Evolutionary conservation across 139 green algal genomes (phyloP).

Genomic region (Closterium sp.): DNA sequence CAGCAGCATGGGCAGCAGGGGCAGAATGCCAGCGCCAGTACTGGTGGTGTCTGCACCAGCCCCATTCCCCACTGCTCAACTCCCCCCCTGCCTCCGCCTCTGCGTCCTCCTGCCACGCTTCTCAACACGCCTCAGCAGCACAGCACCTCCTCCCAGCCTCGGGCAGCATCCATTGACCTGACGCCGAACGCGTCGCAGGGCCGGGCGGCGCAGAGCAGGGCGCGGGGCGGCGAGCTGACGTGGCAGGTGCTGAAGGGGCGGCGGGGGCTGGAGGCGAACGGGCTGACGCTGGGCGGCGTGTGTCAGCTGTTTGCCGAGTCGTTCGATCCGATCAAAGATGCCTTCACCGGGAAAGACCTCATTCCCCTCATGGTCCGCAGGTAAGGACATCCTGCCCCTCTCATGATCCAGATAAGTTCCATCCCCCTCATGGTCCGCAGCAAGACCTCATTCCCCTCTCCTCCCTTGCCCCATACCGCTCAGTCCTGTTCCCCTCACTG

Average conservation of each 20-base stretch:
- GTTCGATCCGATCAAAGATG: conserved; percentile 89
- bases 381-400: conserved; percentile 21
- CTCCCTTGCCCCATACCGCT: no score
- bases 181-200: neutral
- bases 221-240: conserved; percentile 28
- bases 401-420: no score
- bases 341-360: conserved; percentile 71
- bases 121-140: neutral
- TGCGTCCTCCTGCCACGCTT: neutral
- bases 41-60: no score
- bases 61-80: no score
- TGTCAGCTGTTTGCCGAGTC: conserved; percentile 62
- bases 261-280: conserved; percentile 5
- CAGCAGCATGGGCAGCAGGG: neutral
- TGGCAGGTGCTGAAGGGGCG: conserved; percentile 57
- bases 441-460: neutral
- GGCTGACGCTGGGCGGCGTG: conserved; percentile 31
- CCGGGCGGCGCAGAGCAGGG: conserved; percentile 33
- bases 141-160: neutral
- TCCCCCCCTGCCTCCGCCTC: no score
- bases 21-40: no score
- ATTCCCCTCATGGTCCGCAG: conserved; percentile 81
- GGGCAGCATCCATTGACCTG: neutral
- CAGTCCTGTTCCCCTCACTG: no score
- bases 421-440: no score